Conservation (phyloP, 371 early-diverging fungal species). For the Mortierella sp. region DNA sequence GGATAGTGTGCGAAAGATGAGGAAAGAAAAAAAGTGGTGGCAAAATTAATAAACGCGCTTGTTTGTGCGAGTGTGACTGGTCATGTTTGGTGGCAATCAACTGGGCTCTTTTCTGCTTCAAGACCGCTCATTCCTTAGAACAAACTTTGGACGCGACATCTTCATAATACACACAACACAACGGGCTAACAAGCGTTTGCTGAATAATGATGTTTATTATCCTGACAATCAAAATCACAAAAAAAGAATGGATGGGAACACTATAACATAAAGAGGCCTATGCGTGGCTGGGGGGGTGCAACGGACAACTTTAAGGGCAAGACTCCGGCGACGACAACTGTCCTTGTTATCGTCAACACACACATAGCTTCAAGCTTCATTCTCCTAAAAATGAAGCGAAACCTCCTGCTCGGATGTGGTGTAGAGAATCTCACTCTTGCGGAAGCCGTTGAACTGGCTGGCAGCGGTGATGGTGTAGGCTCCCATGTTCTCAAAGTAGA, state of each 20-base stretch:
- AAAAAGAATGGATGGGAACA: background rate
- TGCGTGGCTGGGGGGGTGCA: constrained; percentile 10
- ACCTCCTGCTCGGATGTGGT: constrained; percentile 78
- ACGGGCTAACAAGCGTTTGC: background rate
- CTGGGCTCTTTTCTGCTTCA: background rate
- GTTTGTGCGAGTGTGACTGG: constrained; percentile 1
- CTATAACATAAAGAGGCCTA: constrained; percentile 1
- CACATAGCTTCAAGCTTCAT: background rate
- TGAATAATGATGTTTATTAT: constrained; percentile 1
- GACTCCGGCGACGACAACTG: constrained; percentile 22
- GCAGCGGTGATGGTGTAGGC: constrained; percentile 96
- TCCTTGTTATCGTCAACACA: constrained; percentile 27
- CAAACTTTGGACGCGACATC: background rate
- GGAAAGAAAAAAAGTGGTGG: background rate
- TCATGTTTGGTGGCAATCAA: background rate
- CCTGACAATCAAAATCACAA: background rate
- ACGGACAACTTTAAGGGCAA: constrained; percentile 5
- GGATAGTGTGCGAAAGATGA: background rate
- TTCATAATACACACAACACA: background rate
- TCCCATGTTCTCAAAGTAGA: constrained; percentile 96
- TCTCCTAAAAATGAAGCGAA: constrained; percentile 39
- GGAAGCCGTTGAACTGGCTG: constrained; percentile 94
- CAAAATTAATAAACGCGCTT: background rate
- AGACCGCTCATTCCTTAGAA: background rate
- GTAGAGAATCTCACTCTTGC: constrained; percentile 86